These are phyloP conservation scores for Alternaria solani DNA, from an alignment of 2,329 filamentous ascomycete species.

Conservation along the genomic window DNA sequence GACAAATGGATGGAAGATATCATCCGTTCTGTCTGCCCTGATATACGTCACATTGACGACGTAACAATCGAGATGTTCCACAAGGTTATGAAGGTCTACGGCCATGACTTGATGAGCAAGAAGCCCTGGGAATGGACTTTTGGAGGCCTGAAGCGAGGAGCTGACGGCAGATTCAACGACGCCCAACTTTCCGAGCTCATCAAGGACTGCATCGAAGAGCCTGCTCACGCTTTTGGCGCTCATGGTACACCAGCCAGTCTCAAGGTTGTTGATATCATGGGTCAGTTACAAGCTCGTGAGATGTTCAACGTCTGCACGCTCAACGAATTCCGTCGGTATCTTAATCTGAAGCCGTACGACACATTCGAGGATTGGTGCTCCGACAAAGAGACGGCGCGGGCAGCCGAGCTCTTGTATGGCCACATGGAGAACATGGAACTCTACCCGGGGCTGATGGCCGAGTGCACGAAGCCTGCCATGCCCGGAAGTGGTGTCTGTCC, in stretches of 20 bases:
- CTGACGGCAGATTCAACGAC: constrained; percentile 74
- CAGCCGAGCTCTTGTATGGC: constrained; percentile 67
- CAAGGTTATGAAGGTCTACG: constrained; percentile 44
- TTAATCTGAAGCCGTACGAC: constrained; percentile 77
- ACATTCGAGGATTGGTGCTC: constrained; percentile 85
- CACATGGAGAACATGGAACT: constrained; percentile 82
- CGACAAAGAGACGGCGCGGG: constrained; percentile 72
- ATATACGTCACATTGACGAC: constrained; percentile 42
- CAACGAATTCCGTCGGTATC: constrained; percentile 85
- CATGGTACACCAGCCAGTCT: constrained; percentile 77
- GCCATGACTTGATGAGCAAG: constrained; percentile 65
- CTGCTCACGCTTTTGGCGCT: constrained; percentile 62
- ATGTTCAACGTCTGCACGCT: constrained; percentile 77
- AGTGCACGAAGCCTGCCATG: constrained; percentile 76
- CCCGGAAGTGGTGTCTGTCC: constrained; percentile 70
- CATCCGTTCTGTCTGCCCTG: constrained; percentile 30
- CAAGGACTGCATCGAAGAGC: constrained; percentile 72
- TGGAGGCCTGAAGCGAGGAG: constrained; percentile 68
- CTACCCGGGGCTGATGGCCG: constrained; percentile 79
- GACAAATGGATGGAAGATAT: constrained; percentile 77
- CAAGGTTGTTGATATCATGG: constrained; percentile 77
- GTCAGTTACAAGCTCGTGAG: constrained; percentile 76
- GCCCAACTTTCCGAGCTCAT: constrained; percentile 77
- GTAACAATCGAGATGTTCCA: constrained; percentile 48
- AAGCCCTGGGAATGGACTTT: constrained; percentile 76